Evolutionary conservation across 2,329 filamentous ascomycete species (phyloP), one percentile per base, ranked within the genome.

Genomic region (Lecanosticta acicola): DNA sequence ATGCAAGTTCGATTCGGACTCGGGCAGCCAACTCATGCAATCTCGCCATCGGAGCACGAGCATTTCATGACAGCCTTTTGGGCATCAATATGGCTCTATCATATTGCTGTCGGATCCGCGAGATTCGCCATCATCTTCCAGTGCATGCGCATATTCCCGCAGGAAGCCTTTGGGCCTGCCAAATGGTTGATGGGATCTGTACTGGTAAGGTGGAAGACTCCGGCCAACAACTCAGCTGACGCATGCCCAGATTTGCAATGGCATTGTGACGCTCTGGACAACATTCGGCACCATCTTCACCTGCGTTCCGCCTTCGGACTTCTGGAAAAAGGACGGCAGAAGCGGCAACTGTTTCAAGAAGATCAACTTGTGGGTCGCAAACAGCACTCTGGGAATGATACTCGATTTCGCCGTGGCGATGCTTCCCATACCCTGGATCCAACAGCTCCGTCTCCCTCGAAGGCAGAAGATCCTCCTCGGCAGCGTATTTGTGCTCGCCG

Each of bases 111-210:
- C 19, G 44, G 44, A 13, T 41, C 42, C 17, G 33, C 39, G 11
- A 38, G 44, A 10, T 24, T 46, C 3, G 41, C 44, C 5, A 38
- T 46, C 39, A 37, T 46, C 19, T 26, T 46, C 3, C 44, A 42
- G n/a, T 41, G 33, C 39, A 41, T 41, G 24, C 44, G 44, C 3
- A 33, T 46, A 9, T 46, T 46, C n/a, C 43, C 43, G 14, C 37
- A 40, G 18, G 43, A 29, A 5, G 43, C 37, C 26, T 34, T 24
- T 14, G 26, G 43, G 11, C 32, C 24, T 9, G 37, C 26, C 11
- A 13, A 36, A 26, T 45, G 43, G 36, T 24, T 39, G 17, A 20
- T 40, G 26, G 13, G 16, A 35, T 17, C 33, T 5, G 5, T 35
- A 35, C 33, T n/a, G 11, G 13, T 35, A 29, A 29, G 24, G 24